Base-by-base conservation (phyloP, 257 asterid species). In the Apocynum venetum region DNA sequence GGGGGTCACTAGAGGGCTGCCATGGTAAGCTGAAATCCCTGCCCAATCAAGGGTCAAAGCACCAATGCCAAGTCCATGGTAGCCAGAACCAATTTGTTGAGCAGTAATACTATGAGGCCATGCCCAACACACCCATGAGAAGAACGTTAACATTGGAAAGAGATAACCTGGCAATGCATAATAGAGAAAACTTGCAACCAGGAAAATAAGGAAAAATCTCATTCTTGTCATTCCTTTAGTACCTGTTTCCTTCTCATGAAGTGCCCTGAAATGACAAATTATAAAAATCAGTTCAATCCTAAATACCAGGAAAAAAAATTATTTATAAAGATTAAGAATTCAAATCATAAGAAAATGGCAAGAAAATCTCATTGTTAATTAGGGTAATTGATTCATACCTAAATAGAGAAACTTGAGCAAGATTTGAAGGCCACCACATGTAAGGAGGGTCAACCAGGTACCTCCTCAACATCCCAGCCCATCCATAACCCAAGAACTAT, bases 11-110 rank as follows among this genome's bases (percentile, higher is more conserved):
- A 96, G 78, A 0, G 99, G 99, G 85, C 99, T 96, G 74, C 99
- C 99, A 51, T 96, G 99, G 70, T 96, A 96, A 43, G 99, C 99
- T 0, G 97, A 88, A 78, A 96, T 96, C 14, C 99, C 99, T 0
- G 99, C 99, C 99, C 99, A 96, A 76, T 96, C 99, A 5, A 96
- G 93, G 43, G 97, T 96, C 88, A 96, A 89, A 19, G 98, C 98
- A 15, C 99, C 99, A 81, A 96, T 75, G 8, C 99, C 99, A 15
- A 96, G 97, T 3, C 99, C 99, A 48, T 90, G 97, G 86, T 96
- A 91, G 0, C 97, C 97, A 0, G 99, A 96, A 10, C 98, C 99
- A 40, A 96, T 90, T 81, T 96, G 99, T 84, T 96, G 99, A 36
- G 98, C 99, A 0, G 98, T 93, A 77, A 96, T 88, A 80, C 97